phyloP scores from a whole-genome alignment of 2,329 filamentous ascomycete genomes.

The Claviceps fusiformis region DNA sequence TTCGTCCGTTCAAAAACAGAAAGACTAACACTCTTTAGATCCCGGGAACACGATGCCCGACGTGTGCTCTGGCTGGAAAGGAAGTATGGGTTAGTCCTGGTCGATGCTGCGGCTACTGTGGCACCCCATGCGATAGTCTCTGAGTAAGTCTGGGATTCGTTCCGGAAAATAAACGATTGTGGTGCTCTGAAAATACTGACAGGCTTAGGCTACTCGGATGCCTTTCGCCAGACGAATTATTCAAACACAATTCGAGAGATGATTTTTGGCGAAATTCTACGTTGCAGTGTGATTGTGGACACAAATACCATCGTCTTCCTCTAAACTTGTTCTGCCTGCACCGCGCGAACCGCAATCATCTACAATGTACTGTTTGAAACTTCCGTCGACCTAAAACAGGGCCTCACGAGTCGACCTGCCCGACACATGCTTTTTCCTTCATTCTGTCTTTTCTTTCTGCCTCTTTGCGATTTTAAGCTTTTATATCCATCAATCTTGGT shows the following conservation, averaged over 20 bases:
- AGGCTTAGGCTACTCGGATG: not conserved
- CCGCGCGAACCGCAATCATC: not conserved
- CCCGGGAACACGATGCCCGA: constrained; percentile 39
- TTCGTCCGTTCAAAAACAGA: not conserved
- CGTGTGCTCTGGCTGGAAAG: constrained; percentile 32
- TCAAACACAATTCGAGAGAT: not conserved
- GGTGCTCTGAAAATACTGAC: not conserved
- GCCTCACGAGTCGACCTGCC: not conserved
- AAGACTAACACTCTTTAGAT: constrained; percentile 17
- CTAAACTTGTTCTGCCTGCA: not conserved
- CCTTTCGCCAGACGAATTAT: not conserved
- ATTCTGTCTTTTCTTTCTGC: not conserved
- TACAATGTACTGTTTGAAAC: not conserved
- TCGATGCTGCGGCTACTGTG: constrained; percentile 35
- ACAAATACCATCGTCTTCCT: not conserved
- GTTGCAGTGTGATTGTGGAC: not conserved
- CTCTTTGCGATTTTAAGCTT: not conserved
- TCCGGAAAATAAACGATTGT: not conserved
- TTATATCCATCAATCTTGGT: not conserved
- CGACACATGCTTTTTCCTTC: not conserved
- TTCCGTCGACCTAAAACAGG: not conserved
- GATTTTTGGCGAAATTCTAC: not conserved
- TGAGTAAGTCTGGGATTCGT: not conserved
- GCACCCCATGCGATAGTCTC: constrained; percentile 25
- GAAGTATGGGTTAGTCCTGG: constrained; percentile 45